These are phyloP conservation scores for Cystobasidium sp. DNA, from an alignment of 1,284 basidiomycete genomes.

Conservation along the genomic window DNA sequence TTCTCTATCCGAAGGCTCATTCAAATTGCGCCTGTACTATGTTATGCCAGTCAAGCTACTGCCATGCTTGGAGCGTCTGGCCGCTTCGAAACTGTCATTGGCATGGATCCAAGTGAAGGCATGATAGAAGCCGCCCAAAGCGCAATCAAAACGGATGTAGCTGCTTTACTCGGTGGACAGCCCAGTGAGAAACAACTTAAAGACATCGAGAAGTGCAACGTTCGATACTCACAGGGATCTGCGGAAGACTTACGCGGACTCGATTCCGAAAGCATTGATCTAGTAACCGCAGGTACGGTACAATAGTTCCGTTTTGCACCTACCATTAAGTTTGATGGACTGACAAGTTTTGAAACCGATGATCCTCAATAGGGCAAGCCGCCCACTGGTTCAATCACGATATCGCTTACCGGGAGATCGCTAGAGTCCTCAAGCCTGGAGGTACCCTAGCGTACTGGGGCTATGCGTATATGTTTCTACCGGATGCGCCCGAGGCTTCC, in stretches of 20 bases:
- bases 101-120: conserved; percentile 71
- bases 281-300: conserved; percentile 70
- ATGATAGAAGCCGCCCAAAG: conserved; percentile 72
- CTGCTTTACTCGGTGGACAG: conserved; percentile 36
- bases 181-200: conserved; percentile 35
- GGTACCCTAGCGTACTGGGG: conserved; percentile 80
- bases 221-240: conserved; percentile 58
- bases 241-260: conserved; percentile 67
- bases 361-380: conserved; percentile 62
- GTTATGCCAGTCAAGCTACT: conserved; percentile 18
- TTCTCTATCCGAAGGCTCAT: not conserved
- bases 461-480: conserved; percentile 77
- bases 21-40: not conserved
- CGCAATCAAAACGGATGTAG: conserved; percentile 54
- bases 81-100: conserved; percentile 67
- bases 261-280: conserved; percentile 67
- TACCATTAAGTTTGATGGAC: not conserved
- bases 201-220: not conserved
- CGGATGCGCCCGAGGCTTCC: conserved; percentile 62
- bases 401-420: conserved; percentile 71
- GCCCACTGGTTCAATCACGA: conserved; percentile 85
- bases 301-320: not conserved
- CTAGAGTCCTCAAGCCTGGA: conserved; percentile 67
- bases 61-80: conserved; percentile 21
- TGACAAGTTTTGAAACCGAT: too few relatives aligned